A percentile compares a stretch with the other conserved stretches of the same genome.
These are phyloP conservation scores for Cytospora piceae DNA, from an alignment of 2,329 filamentous ascomycete genomes.

Conservation along the genomic window DNA sequence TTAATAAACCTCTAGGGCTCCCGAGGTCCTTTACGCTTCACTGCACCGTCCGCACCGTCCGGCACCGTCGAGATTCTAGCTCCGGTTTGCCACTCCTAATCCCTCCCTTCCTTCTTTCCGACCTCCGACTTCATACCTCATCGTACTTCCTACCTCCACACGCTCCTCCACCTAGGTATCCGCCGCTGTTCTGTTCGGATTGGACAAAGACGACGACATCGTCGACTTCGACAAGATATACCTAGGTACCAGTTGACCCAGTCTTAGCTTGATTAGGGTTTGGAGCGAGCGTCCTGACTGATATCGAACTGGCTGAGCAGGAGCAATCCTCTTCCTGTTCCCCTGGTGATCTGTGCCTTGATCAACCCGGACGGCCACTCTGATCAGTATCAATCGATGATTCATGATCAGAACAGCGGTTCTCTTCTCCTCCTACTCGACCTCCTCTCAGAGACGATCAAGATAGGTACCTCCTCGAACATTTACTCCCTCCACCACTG, in stretches of 20 bases:
- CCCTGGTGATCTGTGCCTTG: conserved; percentile 16
- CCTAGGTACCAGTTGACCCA: not conserved
- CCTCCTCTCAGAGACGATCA: conserved; percentile 12
- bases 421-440: not conserved
- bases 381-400: conserved; percentile 14
- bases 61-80: conserved; percentile 27
- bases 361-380: conserved; percentile 11
- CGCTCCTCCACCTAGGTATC: conserved; percentile 7
- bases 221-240: not conserved
- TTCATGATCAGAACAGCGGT: conserved; percentile 14
- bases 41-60: conserved; percentile 10
- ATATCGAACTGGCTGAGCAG: conserved; percentile 9
- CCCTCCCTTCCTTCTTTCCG: conserved; percentile 5
- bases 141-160: conserved; percentile 13
- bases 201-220: conserved; percentile 10
- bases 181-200: conserved; percentile 13
- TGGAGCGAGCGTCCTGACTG: conserved; percentile 12
- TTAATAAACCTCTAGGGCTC: not conserved
- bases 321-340: conserved; percentile 16
- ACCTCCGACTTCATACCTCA: conserved; percentile 9
- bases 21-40: not conserved
- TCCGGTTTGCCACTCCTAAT: conserved; percentile 18
- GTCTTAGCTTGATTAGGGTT: not conserved
- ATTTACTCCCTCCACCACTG: conserved; percentile 15
- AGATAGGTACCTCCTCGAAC: conserved; percentile 2